A percentile compares a stretch with the other conserved stretches of the same genome.
Conservation (phyloP, 176 grass and related monocot species). For the Bolboschoenus planiculmis region DNA sequence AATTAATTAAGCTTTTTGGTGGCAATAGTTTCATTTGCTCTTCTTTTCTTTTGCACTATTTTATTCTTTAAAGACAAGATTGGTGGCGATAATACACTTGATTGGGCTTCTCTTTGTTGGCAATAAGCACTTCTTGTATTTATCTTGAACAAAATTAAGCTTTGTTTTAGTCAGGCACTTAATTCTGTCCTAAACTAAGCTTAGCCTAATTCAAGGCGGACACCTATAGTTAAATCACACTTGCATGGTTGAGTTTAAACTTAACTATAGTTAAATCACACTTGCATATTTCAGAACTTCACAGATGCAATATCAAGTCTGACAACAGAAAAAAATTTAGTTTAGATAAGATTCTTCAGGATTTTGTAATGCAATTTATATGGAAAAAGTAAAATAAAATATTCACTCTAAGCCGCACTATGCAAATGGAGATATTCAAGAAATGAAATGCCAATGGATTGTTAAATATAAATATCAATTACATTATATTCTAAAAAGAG, state of each 20-base stretch:
- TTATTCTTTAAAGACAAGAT: not conserved
- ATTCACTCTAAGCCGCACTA: too few relatives aligned
- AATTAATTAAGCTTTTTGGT: not conserved
- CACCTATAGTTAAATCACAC: not conserved
- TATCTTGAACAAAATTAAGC: not conserved
- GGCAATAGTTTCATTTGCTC: not conserved
- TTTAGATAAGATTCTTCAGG: not conserved
- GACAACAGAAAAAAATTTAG: not conserved
- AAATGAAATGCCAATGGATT: not conserved
- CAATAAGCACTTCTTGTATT: not conserved
- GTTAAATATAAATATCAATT: slow-evolving; percentile 1
- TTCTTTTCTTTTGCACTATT: not conserved
- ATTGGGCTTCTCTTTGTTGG: too few relatives aligned
- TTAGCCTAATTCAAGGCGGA: not conserved
- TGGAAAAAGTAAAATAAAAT: not conserved
- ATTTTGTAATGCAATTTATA: not conserved
- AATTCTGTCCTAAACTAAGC: not conserved
- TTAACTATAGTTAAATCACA: not conserved
- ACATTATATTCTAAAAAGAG: not conserved
- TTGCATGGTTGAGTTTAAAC: not conserved
- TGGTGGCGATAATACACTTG: too few relatives aligned
- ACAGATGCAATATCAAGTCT: not conserved
- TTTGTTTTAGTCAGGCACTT: not conserved
- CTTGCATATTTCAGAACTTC: not conserved
- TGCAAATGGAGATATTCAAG: not conserved